Evolutionary conservation across 352 stramenopile genomes (phyloP).

Genomic region (Pythium utonaiense): DNA sequence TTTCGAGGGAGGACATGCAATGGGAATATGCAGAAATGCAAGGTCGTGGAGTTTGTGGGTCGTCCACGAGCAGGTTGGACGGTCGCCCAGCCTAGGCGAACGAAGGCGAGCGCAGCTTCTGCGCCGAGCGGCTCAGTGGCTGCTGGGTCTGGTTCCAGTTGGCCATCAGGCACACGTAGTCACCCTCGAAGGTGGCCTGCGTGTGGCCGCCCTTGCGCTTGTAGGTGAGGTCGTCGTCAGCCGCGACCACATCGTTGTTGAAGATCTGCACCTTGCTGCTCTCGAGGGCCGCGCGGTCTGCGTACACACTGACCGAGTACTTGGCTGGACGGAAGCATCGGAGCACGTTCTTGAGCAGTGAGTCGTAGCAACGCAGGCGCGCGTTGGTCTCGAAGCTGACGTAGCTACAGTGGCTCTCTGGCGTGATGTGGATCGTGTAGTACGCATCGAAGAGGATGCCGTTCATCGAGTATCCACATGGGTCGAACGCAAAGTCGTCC

Average conservation of each 20-base stretch:
- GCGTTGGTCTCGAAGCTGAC: conserved; percentile 99
- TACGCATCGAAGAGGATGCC: conserved; percentile 97
- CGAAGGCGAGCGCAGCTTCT: conserved; percentile 74
- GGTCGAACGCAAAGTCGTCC: conserved; percentile 98
- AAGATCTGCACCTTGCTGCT: conserved; percentile 73
- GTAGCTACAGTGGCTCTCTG: conserved; percentile 95
- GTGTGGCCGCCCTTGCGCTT: conserved; percentile 82
- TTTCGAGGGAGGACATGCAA: not conserved
- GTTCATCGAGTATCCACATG: conserved; percentile 99
- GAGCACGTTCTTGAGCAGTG: conserved; percentile 97
- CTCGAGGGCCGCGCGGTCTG: conserved; percentile 77
- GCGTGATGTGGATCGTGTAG: conserved; percentile 99
- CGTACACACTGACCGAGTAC: conserved; percentile 98
- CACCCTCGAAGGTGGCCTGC: conserved; percentile 79
- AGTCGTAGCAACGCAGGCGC: conserved; percentile 78
- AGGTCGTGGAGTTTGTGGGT: not conserved
- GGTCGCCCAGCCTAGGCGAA: conserved; percentile 42
- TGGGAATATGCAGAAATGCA: not conserved
- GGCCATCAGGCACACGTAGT: conserved; percentile 84
- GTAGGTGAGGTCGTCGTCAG: conserved; percentile 75
- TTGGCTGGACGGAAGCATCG: conserved; percentile 95
- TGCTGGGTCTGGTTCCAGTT: conserved; percentile 61
- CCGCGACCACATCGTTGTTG: conserved; percentile 56
- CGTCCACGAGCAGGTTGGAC: not conserved
- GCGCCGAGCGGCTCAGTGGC: conserved; percentile 37